phyloP scores from a whole-genome alignment of 306 rosid genomes.

The Dalbergia oliveri region DNA sequence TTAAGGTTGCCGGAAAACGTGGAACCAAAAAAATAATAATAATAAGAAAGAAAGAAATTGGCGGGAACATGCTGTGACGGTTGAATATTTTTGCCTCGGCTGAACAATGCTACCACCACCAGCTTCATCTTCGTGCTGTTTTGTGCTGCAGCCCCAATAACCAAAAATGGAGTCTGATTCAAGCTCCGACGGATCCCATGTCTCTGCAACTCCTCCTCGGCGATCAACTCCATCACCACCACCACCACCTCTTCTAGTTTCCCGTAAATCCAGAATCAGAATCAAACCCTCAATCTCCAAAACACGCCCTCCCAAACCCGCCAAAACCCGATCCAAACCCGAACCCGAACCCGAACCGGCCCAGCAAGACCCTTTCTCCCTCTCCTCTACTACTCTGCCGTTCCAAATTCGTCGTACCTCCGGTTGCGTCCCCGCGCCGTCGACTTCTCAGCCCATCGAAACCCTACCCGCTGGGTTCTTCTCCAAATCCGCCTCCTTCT shows the following conservation, averaged over 20 bases:
- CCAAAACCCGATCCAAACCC: conserved; percentile 8
- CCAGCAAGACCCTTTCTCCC: conserved; percentile 32
- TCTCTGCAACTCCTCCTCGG: conserved; percentile 90
- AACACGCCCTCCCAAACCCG: conserved; percentile 39
- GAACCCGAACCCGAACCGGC: conserved; percentile 9
- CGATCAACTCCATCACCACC: conserved; percentile 77
- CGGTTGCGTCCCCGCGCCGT: conserved; percentile 37
- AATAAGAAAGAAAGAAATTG: neutral
- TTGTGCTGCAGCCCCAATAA: conserved; percentile 14
- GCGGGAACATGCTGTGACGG: conserved; percentile 39
- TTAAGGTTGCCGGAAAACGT: conserved; percentile 41
- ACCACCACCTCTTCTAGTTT: conserved; percentile 32
- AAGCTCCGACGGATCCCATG: conserved; percentile 82
- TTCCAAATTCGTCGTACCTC: conserved; percentile 72
- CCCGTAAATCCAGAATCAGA: conserved; percentile 46
- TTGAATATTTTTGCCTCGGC: neutral
- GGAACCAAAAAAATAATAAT: neutral
- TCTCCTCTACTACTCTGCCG: conserved; percentile 57
- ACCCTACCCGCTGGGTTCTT: conserved; percentile 70
- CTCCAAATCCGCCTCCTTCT: conserved; percentile 69
- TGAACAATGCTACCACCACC: neutral
- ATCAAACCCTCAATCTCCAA: conserved; percentile 55
- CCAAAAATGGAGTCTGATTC: conserved; percentile 64
- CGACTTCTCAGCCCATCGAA: conserved; percentile 58
- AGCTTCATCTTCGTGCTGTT: conserved; percentile 23